phyloP scores from a whole-genome alignment of 1,284 basidiomycete species.

The Cutaneotrichosporon curvatum region DNA sequence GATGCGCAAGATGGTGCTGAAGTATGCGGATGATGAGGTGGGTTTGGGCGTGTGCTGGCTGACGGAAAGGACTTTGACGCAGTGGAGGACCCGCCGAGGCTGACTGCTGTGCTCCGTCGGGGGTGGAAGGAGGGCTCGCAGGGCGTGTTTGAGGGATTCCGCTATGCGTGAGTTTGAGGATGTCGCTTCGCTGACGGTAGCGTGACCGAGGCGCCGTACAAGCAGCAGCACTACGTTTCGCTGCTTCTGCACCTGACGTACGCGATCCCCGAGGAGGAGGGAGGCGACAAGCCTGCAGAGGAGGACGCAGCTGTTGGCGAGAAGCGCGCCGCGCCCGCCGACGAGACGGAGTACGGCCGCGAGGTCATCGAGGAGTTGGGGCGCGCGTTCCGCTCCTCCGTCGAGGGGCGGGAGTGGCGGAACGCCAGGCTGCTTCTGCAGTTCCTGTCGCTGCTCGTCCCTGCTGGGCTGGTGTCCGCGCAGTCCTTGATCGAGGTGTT shows the following conservation, averaged over 20 bases:
- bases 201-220: slow-evolving; percentile 83
- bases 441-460: slow-evolving; percentile 78
- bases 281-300: slow-evolving; percentile 37
- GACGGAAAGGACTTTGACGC: slow-evolving; percentile 30
- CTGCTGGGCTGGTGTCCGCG: slow-evolving; percentile 64
- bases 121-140: slow-evolving; percentile 56
- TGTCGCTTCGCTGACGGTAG: slow-evolving; percentile 39
- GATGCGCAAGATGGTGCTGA: slow-evolving; percentile 62
- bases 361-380: slow-evolving; percentile 79
- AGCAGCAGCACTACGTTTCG: slow-evolving; percentile 78
- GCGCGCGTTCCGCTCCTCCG: slow-evolving; percentile 73
- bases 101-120: slow-evolving; percentile 59
- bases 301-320: slow-evolving; percentile 32
- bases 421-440: slow-evolving; percentile 77
- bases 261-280: slow-evolving; percentile 42
- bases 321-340: slow-evolving; percentile 30
- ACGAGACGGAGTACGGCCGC: slow-evolving; percentile 53
- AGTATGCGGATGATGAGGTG: slow-evolving; percentile 71
- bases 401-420: slow-evolving; percentile 82
- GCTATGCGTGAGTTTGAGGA: slow-evolving; percentile 56
- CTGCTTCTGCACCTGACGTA: slow-evolving; percentile 64
- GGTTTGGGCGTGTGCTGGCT: slow-evolving; percentile 39
- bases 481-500: slow-evolving; percentile 70
- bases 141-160: slow-evolving; percentile 60
- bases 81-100: slow-evolving; percentile 63